Evolutionary conservation across 257 asterid genomes (phyloP).

Genomic region (Gynochthodes officinalis): DNA sequence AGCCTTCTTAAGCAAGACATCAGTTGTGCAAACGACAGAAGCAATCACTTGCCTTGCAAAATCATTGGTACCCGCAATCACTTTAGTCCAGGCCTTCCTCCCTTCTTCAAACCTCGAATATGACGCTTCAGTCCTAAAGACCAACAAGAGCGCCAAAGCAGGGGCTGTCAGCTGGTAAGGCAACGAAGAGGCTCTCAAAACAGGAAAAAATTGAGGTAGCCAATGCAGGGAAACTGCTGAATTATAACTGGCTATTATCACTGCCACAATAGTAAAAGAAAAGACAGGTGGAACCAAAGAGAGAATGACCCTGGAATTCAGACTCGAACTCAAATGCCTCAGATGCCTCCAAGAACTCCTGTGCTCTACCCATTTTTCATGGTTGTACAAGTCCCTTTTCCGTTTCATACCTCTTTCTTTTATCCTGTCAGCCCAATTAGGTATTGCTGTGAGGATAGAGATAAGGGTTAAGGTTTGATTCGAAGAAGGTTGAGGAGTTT

Average conservation of each 20-base stretch:
- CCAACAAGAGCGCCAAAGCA: constrained; percentile 86
- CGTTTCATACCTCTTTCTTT: constrained; percentile 62
- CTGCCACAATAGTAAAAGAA: constrained; percentile 71
- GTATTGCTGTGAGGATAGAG: constrained; percentile 49
- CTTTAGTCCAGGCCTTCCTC: constrained; percentile 75
- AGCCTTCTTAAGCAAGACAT: constrained; percentile 50
- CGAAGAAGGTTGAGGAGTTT: constrained; percentile 24
- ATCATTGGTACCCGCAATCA: constrained; percentile 66
- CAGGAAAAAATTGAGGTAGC: constrained; percentile 79
- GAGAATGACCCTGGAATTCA: constrained; percentile 70
- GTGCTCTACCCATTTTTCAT: constrained; percentile 74
- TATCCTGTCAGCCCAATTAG: constrained; percentile 70
- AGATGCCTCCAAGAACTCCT: constrained; percentile 74
- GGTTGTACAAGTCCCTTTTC: constrained; percentile 60
- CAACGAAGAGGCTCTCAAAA: constrained; percentile 71
- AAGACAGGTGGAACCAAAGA: constrained; percentile 86
- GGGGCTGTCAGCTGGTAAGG: constrained; percentile 96
- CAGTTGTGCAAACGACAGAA: constrained; percentile 47
- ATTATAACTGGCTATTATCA: constrained; percentile 57
- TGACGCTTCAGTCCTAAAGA: constrained; percentile 94
- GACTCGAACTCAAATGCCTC: constrained; percentile 63
- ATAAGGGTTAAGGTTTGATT: constrained; percentile 29
- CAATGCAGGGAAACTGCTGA: constrained; percentile 57
- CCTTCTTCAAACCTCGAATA: constrained; percentile 87
- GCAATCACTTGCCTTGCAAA: constrained; percentile 76